Evolutionary conservation across 2,329 filamentous ascomycete genomes (phyloP).

Genomic region (Lachnellula arida): DNA sequence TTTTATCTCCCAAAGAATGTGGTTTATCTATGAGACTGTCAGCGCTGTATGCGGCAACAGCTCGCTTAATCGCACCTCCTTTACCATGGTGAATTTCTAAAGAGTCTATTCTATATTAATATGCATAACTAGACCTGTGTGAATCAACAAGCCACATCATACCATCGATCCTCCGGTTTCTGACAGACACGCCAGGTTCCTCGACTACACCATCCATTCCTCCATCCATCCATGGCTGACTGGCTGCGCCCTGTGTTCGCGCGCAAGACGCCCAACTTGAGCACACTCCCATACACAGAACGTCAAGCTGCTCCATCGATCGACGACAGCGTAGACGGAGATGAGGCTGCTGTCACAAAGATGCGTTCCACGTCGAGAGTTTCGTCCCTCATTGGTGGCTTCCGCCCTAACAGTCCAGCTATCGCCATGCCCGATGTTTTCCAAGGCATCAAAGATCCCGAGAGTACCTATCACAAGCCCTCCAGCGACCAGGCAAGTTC

Average conservation of each 20-base stretch:
- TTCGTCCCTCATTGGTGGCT: slow-evolving; percentile 23
- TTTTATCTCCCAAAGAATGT: too few relatives aligned
- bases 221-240: slow-evolving; percentile 20
- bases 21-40: too few relatives aligned
- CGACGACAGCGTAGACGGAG: slow-evolving; percentile 16
- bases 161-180: background rate
- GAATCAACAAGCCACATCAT: background rate
- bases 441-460: slow-evolving; percentile 19
- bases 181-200: too few relatives aligned
- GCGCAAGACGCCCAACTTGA: slow-evolving; percentile 18
- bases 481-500: slow-evolving; percentile 20
- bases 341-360: slow-evolving; percentile 13
- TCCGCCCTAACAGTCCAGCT: slow-evolving; percentile 15
- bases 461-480: slow-evolving; percentile 28
- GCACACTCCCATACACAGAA: slow-evolving; percentile 2
- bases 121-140: background rate
- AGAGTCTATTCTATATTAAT: background rate
- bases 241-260: slow-evolving; percentile 28
- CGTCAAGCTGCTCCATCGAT: slow-evolving; percentile 5
- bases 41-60: background rate
- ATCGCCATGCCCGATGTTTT: slow-evolving; percentile 16
- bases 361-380: slow-evolving; percentile 21
- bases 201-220: background rate
- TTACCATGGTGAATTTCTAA: background rate
- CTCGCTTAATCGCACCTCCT: background rate